Percentiles rank a stretch among this genome's conserved stretches.
These are phyloP conservation scores for Corynascus novoguineensis DNA, from an alignment of 495 filamentous ascomycete species.

Conservation along the genomic window DNA sequence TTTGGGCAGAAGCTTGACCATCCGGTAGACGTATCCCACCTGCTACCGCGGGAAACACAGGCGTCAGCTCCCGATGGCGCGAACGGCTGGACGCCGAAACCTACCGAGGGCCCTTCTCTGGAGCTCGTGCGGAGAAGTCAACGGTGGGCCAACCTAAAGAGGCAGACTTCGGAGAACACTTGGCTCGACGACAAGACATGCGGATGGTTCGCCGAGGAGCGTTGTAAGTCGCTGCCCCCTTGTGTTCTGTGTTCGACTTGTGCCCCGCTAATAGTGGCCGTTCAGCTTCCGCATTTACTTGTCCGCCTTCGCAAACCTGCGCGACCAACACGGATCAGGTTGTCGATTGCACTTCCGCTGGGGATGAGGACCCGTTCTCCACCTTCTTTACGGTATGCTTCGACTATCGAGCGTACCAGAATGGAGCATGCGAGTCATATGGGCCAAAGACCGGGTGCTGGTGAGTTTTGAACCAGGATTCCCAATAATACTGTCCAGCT, in stretches of 20 bases:
- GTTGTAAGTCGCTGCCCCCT: slow-evolving; percentile 38
- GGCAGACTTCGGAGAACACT: slow-evolving; percentile 12
- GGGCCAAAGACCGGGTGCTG: slow-evolving; percentile 35
- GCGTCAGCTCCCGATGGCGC: slow-evolving; percentile 8
- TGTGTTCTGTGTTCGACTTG: neutral
- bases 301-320: slow-evolving; percentile 18
- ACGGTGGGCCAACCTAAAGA: slow-evolving; percentile 7
- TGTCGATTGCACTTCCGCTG: slow-evolving; percentile 30
- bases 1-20: slow-evolving; percentile 1
- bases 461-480: slow-evolving; percentile 15
- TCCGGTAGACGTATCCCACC: neutral
- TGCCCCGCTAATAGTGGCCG: neutral
- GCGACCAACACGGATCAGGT: slow-evolving; percentile 29
- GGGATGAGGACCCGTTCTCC: slow-evolving; percentile 24
- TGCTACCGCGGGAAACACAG: slow-evolving; percentile 4
- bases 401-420: slow-evolving; percentile 28
- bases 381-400: slow-evolving; percentile 34
- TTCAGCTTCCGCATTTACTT: slow-evolving; percentile 25
- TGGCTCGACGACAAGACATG: slow-evolving; percentile 35
- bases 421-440: slow-evolving; percentile 20
- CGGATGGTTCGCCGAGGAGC: slow-evolving; percentile 28
- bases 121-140: slow-evolving; percentile 12
- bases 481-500: neutral
- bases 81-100: slow-evolving; percentile 15
- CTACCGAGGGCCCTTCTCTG: slow-evolving; percentile 8